Evolutionary conservation across 208 protist genomes (phyloP).

Genomic region (Phytomonas francai): DNA sequence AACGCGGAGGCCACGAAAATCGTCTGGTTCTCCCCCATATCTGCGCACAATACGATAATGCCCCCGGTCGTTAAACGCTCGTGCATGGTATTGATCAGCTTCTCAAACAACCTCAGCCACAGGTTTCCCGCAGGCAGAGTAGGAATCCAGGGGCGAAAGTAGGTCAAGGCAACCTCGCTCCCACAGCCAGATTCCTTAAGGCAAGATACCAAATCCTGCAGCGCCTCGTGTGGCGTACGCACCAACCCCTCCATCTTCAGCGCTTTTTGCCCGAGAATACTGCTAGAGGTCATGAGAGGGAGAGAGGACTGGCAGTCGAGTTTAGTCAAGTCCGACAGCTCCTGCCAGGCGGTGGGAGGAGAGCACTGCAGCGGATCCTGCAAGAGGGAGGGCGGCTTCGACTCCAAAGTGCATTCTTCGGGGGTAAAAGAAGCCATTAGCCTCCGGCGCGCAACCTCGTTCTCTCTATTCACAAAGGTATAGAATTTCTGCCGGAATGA

Average conservation of each 20-base stretch:
- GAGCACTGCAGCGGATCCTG: neutral
- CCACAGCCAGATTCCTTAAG: neutral
- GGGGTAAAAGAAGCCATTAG: neutral
- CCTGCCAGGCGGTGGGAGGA: neutral
- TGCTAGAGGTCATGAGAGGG: neutral
- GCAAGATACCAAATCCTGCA: neutral
- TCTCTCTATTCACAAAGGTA: neutral
- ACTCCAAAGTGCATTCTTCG: neutral
- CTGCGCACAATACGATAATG: neutral
- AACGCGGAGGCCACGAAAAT: neutral
- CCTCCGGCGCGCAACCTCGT: neutral
- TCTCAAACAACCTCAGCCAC: neutral
- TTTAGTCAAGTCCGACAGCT: neutral
- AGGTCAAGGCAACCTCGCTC: neutral
- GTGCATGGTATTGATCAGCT: neutral
- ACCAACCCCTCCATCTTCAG: neutral
- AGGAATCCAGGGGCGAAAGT: neutral
- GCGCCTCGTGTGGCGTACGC: neutral
- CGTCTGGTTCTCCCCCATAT: neutral
- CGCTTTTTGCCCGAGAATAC: neutral
- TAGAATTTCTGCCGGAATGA: neutral
- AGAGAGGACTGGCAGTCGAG: neutral
- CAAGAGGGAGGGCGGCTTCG: neutral
- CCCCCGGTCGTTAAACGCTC: neutral
- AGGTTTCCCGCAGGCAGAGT: neutral